Base-by-base conservation (phyloP, 225 moss, liverwort and hornwort species). In the Straminergon stramineum region DNA sequence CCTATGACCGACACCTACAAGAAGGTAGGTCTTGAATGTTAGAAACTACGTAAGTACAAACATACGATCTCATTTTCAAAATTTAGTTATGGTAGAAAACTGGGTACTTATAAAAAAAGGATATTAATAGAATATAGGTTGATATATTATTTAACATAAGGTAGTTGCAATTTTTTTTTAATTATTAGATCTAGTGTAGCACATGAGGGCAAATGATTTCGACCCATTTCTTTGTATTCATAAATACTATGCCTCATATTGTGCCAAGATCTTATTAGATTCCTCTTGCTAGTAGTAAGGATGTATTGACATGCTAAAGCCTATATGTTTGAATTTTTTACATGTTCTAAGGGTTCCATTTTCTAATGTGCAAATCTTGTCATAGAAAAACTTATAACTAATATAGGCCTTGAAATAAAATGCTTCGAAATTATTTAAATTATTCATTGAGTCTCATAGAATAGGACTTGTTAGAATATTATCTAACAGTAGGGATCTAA, bases 101-200 rank as follows among this genome's bases (percentile, higher is more conserved):
- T 3, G 0, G 3, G 17, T 6, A 27, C 2, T 15, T 45, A 17
- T 28, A 43, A 74, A 0, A 28, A 45, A 15, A 2, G 5, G 0
- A n/a, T 27, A 11, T 48, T 48, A 48, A 48, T 18, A 48, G 30
- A 48, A 31, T 48, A 31, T 75, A 45, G 16, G 11, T 30, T 48
- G 48, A 18, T 75, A 48, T 45, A 4, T 48, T 11, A 75, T 48
- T 31, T 48, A 48, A 48, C 1, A 18, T 23, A 48, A 48, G 30
- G 2, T 75, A 31, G 11, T 30, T 75, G 18, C 4, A 31, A 31
- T 6, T 11, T 30, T 30, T 31, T 11, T 4, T 18, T 48, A 30
- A 18, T 48, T 31, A 31, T 31, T 75, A 48, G 2, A 31, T 45
- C 3, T 28, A 74, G 10, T 74, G 28, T 30, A 75, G 11, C 1